These are phyloP conservation scores for Epichloe glyceriae DNA, from an alignment of 2,329 filamentous ascomycete genomes.

Conservation along the genomic window DNA sequence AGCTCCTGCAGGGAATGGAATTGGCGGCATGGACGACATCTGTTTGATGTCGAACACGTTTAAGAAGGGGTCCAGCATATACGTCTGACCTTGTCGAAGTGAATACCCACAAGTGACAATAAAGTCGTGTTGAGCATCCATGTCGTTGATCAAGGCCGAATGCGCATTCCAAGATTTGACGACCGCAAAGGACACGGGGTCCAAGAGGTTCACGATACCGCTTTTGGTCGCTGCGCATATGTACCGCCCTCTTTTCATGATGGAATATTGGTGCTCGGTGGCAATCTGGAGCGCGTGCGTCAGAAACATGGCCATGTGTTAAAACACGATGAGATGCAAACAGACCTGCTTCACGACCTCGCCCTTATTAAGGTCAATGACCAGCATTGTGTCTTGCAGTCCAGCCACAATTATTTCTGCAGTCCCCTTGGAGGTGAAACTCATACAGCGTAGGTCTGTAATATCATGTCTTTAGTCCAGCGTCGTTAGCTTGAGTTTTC, in stretches of 20 bases:
- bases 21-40: conserved; percentile 73
- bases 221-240: conserved; percentile 82
- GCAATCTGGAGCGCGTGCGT: conserved; percentile 13
- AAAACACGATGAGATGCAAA: neutral
- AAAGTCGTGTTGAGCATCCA: conserved; percentile 93
- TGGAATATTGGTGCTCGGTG: conserved; percentile 66
- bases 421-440: conserved; percentile 77
- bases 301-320: conserved; percentile 11
- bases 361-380: conserved; percentile 56
- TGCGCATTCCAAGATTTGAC: conserved; percentile 87
- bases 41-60: conserved; percentile 95
- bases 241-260: conserved; percentile 83
- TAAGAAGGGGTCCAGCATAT: conserved; percentile 82
- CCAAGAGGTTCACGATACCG: conserved; percentile 76
- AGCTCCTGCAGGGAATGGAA: conserved; percentile 83
- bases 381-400: conserved; percentile 75
- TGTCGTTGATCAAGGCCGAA: conserved; percentile 78
- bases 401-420: conserved; percentile 79
- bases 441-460: conserved; percentile 86
- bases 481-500: neutral
- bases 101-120: conserved; percentile 93
- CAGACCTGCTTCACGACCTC: conserved; percentile 53
- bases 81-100: conserved; percentile 55
- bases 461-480: conserved; percentile 48
- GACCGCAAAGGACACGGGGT: conserved; percentile 62